Evolutionary conservation across 1,284 basidiomycete species (phyloP), one percentile per base, ranked within the genome.

Genomic region (Earliella scabrosa): DNA sequence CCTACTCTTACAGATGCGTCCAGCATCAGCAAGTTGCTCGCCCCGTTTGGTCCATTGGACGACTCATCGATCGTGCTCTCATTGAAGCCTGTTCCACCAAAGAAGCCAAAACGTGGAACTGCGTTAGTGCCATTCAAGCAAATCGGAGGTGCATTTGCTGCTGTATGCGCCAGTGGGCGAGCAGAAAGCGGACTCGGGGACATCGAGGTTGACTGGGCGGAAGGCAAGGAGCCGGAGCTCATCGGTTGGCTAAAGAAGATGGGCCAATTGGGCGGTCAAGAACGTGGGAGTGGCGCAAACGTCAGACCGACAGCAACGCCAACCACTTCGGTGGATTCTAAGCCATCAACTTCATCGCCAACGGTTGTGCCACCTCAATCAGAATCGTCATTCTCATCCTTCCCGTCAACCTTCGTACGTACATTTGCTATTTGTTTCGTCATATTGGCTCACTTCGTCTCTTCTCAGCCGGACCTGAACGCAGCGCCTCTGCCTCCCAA

Each of bases 101-200:
- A 86, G 66, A 86, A 85, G 63, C 77, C 82, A 11, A 92, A 87
- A 63, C 77, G 78, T 35, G 87, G 82, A 1, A 89, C 78, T 7
- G 91, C 90, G 0, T 75, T 90, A 3, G 82, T 92, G 0, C 85
- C 88, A 2, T 93, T 92, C 69, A 81, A 83, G 52, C 86, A 86
- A 60, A 86, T 92, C 45, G 80, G 84, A 2, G 82, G 87, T 45
- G 90, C 90, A 0, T 90, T 90, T 65, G 86, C 83, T 1, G 87
- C 83, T 2, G 84, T 91, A 2, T 83, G 82, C 66, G 83, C 84
- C 0, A 86, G 81, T 52, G 82, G 81, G 1, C 73, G 75, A 21
- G 71, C 71, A 14, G 81, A 82, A 24, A 72, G 65, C 20, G 73
- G 74, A 0, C 49, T 80, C 27, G 68, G 70, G 7, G 77, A 76